Evolutionary conservation across 2,329 filamentous ascomycete genomes (phyloP), one percentile per base, ranked within the genome.

Genomic region (Cladobotryum protrusum): DNA sequence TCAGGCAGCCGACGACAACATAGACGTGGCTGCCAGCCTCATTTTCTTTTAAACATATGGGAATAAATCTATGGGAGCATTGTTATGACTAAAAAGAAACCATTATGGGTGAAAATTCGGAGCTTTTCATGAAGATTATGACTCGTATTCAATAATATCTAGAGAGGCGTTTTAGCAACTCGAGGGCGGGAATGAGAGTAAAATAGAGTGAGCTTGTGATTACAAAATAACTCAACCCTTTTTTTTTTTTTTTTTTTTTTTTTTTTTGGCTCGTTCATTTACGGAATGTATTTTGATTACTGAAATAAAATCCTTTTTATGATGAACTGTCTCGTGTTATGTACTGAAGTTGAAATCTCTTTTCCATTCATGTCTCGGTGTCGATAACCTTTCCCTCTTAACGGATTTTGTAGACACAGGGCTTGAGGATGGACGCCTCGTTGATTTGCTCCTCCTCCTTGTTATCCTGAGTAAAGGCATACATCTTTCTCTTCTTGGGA

Each of bases 351-450:
- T 29, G 24, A 29, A 29, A 29, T 29, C 24, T 2, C 24, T 8
- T 29, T 29, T 29, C 24, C 24, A 29, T 29, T 29, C 24, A 29
- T 29, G 24, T 13, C 35, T 17, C 12, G 17, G 35, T n/a, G n/a
- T n/a, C n/a, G n/a, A n/a, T n/a, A n/a, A n/a, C n/a, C n/a, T n/a
- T n/a, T n/a, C n/a, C n/a, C 6, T 13, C 37, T 53, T 76, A 95
- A 60, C 92, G 81, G 58, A 91, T 80, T 74, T 97, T 97, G 71
- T 97, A 97, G 54, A 97, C 83, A 72, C 93, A 97, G 15, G 93
- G 93, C 75, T 97, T 97, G 59, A 99, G 69, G 49, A 92, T 76
- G 32, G 65, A 70, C 47, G 73, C 72, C 64, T 85, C 88, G 57
- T 85, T 82, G 5, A 80, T 78, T 53, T 82, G 77, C 50, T 79